A percentile compares a stretch with the other conserved stretches of the same genome.
Evolutionary conservation across 257 asterid species (phyloP).

Genomic region (Craterostigma plantagineum): DNA sequence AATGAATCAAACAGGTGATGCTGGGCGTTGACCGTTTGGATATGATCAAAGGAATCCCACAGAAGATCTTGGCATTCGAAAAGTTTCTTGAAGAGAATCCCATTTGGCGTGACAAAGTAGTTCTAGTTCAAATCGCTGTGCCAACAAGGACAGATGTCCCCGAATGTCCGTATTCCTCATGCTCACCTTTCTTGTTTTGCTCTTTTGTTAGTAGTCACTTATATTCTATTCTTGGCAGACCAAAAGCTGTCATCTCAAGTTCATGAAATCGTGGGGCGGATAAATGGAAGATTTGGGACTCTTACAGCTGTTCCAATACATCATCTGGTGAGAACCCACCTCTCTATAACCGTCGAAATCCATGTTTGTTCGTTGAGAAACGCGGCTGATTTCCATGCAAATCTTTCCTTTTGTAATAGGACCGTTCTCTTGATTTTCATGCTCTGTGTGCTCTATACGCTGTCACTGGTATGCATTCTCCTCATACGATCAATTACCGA

Average conservation of each 20-base stretch:
- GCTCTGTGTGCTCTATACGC: conserved; percentile 90
- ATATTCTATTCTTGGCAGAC: conserved; percentile 22
- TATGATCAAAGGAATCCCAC: conserved; percentile 89
- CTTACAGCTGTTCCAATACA: conserved; percentile 85
- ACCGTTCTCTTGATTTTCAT: conserved; percentile 84
- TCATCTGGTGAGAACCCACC: conserved; percentile 60
- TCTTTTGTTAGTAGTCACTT: not conserved
- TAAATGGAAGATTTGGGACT: conserved; percentile 91
- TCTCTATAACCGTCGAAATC: not conserved
- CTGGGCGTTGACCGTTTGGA: conserved; percentile 88
- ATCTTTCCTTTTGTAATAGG: conserved; percentile 22
- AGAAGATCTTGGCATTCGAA: conserved; percentile 88
- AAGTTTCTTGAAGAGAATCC: conserved; percentile 94
- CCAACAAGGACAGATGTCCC: conserved; percentile 96
- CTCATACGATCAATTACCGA: not conserved
- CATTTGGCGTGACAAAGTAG: conserved; percentile 75
- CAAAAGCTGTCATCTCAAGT: conserved; percentile 95
- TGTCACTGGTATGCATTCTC: conserved; percentile 51
- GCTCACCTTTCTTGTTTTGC: not conserved
- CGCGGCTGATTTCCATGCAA: too few species aligned
- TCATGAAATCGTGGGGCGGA: conserved; percentile 96
- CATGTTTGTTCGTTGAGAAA: not conserved
- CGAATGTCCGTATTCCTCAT: conserved; percentile 57
- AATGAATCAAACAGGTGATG: conserved; percentile 46
- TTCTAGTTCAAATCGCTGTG: conserved; percentile 82